A percentile compares a stretch with the other conserved stretches of the same genome.
Evolutionary conservation across 129 eudicot species (phyloP).

Genomic region (Flaveria linearis): DNA sequence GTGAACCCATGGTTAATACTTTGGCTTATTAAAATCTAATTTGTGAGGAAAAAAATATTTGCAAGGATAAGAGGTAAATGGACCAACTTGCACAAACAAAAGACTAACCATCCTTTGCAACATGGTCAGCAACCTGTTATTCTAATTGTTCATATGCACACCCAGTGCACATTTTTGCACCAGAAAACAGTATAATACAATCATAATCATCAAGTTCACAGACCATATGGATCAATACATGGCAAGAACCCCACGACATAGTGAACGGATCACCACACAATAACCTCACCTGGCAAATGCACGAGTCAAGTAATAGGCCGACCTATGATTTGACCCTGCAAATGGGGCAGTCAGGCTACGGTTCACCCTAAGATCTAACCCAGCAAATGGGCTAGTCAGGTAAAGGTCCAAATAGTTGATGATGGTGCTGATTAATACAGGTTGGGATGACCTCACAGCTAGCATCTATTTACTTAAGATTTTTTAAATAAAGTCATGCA

Average conservation of each 20-base stretch:
- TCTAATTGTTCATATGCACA: neutral
- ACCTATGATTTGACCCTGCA: too few relatives aligned
- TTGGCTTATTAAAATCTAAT: too few relatives aligned
- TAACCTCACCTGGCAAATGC: too few relatives aligned
- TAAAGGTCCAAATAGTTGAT: neutral
- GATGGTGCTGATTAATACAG: neutral
- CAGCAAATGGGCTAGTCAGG: neutral
- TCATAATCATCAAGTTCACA: neutral
- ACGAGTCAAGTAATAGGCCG: neutral
- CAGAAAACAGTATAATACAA: neutral
- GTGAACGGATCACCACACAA: neutral
- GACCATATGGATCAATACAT: neutral
- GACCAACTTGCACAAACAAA: neutral
- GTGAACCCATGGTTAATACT: too few relatives aligned
- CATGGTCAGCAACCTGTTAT: conserved; percentile 1
- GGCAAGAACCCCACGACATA: neutral
- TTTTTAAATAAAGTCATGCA: too few relatives aligned
- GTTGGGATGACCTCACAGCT: neutral
- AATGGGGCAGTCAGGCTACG: neutral
- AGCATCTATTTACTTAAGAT: neutral
- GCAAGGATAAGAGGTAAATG: neutral
- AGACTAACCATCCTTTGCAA: neutral
- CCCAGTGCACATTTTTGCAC: neutral
- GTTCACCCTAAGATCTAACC: too few relatives aligned
- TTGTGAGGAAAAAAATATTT: too few relatives aligned